Conservation (phyloP, 225 moss, liverwort and hornwort genomes). For the Thuidium tamariscinum region DNA sequence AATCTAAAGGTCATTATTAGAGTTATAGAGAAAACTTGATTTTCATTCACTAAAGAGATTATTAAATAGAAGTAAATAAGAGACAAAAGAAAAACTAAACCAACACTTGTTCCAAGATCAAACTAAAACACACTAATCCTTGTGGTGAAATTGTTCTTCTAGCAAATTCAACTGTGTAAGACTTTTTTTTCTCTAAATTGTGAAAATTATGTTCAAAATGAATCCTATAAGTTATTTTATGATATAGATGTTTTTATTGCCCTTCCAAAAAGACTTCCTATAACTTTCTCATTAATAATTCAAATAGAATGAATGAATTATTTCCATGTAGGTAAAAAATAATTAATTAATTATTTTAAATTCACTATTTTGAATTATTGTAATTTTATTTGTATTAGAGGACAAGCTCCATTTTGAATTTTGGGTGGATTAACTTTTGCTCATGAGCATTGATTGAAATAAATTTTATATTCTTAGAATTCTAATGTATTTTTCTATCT, state of each 20-base stretch:
- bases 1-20: rapidly evolving
- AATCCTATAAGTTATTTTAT: not conserved
- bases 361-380: not conserved
- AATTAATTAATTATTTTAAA: no score
- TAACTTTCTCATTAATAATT: no score
- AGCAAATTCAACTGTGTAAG: not conserved
- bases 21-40: not conserved
- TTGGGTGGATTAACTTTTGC: no score
- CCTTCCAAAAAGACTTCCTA: rapidly evolving
- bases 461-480: not conserved
- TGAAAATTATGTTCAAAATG: not conserved
- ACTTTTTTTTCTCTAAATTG: not conserved
- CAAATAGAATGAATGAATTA: not conserved
- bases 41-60: not conserved
- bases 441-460: no score
- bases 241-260: not conserved
- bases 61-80: not conserved
- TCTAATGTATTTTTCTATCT: not conserved
- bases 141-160: not conserved
- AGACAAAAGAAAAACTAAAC: not conserved
- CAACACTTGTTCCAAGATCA: not conserved
- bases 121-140: not conserved
- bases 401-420: not conserved
- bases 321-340: not conserved
- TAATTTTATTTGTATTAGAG: no score